phyloP scores from a whole-genome alignment of 495 filamentous ascomycete genomes.

The Penicillium argentinense region DNA sequence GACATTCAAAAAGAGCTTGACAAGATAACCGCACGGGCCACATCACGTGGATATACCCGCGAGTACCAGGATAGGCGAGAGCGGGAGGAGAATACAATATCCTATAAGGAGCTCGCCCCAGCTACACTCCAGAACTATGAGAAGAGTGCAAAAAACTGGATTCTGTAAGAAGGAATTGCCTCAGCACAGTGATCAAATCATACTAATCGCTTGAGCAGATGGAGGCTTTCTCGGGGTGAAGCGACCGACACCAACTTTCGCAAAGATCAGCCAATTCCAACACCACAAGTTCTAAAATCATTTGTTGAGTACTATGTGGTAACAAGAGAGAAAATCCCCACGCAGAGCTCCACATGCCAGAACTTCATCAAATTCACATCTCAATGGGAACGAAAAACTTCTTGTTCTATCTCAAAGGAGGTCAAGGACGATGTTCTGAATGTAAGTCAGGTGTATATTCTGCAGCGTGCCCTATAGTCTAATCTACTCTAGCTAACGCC shows the following conservation, averaged over 20 bases:
- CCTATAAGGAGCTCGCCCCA: constrained; percentile 13
- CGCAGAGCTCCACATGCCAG: constrained; percentile 3
- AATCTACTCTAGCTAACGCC: constrained; percentile 10
- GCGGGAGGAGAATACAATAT: constrained; percentile 10
- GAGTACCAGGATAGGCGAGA: constrained; percentile 17
- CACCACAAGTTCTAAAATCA: constrained; percentile 8
- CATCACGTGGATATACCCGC: constrained; percentile 20
- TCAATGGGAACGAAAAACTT: constrained; percentile 13
- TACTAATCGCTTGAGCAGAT: constrained; percentile 7
- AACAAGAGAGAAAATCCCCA: constrained; percentile 2
- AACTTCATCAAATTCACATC: constrained; percentile 12
- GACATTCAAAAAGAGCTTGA: constrained; percentile 8
- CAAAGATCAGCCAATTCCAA: constrained; percentile 8
- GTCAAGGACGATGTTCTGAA: constrained; percentile 14
- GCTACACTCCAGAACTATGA: constrained; percentile 23
- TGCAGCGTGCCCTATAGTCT: neutral
- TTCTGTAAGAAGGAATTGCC: constrained; percentile 8
- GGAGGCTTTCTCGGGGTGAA: constrained; percentile 14
- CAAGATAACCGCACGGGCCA: constrained; percentile 12
- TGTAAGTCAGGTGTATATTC: constrained; percentile 2
- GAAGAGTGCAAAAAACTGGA: constrained; percentile 8
- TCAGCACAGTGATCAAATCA: neutral
- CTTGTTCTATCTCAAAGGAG: neutral
- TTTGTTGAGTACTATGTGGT: constrained; percentile 12
- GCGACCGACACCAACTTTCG: constrained; percentile 1